Base-by-base conservation (phyloP, 2,329 filamentous ascomycete genomes). In the Aspergillus tamarii region DNA sequence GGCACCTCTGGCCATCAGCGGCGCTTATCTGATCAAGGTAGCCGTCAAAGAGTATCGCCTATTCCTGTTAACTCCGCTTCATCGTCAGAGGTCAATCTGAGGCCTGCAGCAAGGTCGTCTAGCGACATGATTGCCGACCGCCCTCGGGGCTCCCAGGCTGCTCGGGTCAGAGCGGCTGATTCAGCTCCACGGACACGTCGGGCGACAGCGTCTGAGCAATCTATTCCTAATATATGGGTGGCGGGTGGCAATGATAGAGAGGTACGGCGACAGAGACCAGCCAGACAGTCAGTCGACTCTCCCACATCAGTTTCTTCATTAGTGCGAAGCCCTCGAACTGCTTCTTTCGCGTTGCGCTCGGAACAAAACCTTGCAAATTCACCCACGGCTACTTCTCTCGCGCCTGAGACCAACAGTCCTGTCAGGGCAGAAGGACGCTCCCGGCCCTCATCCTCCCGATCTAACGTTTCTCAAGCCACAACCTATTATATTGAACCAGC, bases 401-500 rank as follows among this genome's bases (percentile, higher is more conserved):
- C 61, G 11, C 59, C 64, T 8, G 64, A 67, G 48, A 58, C 66
- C 2, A 61, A 53, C 19, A 63, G 64, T 16, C 69, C 74, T 63
- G 46, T 66, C 55, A 59, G 66, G 34, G 64, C 62, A 28, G 71
- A 71, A 19, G 60, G 70, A 57, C 67, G 72, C n/a, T 71, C 72
- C n/a, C 67, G 77, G 53, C 70, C 76, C 26, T 70, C 72, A 23
- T 73, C 75, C 7, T 74, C 77, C 8, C 69, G 74, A 60, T 71
- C 73, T 19, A 74, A 75, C 46, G 67, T 60, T 23, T 64, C 66
- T 2, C 60, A 69, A 41, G 54, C 70, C 7, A 64, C 64, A 16
- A 48, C 70, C 3, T 78, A 87, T 1, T 92, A 86, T 66, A 76
- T 82, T 1, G 92, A 96, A 72, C 92, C 93, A 0, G 88, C 87